Evolutionary conservation across 495 filamentous ascomycete genomes (phyloP).

Genomic region (Tuber magnatum): DNA sequence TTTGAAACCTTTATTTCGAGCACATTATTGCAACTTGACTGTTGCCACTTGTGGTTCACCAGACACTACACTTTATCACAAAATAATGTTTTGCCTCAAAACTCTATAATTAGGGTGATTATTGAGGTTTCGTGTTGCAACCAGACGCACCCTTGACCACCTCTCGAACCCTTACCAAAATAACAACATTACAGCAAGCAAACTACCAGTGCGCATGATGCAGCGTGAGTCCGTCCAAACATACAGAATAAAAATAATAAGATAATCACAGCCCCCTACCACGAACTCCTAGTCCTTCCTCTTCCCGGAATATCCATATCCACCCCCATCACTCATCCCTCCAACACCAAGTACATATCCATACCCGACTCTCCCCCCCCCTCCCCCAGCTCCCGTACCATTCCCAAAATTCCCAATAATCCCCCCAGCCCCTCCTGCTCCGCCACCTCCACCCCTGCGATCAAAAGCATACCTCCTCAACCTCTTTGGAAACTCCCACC

Average conservation of each 20-base stretch:
- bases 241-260: background rate
- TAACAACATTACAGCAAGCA: background rate
- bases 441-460: slow-evolving; percentile 42
- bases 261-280: background rate
- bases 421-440: slow-evolving; percentile 46
- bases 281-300: slow-evolving; percentile 48
- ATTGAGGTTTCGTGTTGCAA: no score
- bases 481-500: slow-evolving; percentile 46
- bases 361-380: slow-evolving; percentile 48
- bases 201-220: background rate
- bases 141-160: background rate
- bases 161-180: background rate
- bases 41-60: no score
- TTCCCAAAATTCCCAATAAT: slow-evolving; percentile 44
- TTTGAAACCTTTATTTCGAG: no score
- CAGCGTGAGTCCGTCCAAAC: background rate
- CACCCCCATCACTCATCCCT: slow-evolving; percentile 38
- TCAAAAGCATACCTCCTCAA: slow-evolving; percentile 44
- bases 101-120: no score
- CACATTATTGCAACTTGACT: no score
- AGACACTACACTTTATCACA: no score
- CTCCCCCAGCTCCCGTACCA: slow-evolving; percentile 37
- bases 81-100: no score
- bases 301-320: slow-evolving; percentile 46
- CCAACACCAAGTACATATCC: slow-evolving; percentile 45